Evolutionary conservation across 306 rosid species (phyloP).

Genomic region (Geum urbanum): DNA sequence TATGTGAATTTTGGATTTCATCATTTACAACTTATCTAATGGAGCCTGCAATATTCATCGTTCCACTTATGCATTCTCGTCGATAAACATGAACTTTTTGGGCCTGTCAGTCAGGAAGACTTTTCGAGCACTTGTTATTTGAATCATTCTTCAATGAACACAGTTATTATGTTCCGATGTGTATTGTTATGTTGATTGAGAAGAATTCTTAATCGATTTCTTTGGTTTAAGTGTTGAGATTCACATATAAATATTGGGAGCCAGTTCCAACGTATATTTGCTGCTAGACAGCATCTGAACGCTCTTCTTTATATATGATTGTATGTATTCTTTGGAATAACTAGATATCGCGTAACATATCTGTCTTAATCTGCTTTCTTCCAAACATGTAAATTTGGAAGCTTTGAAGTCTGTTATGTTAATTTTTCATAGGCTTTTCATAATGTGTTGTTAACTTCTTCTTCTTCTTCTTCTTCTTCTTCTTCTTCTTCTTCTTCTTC

Average conservation of each 20-base stretch:
- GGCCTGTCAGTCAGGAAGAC: neutral
- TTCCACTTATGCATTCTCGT: neutral
- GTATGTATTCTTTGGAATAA: neutral
- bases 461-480: no score
- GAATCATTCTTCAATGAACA: neutral
- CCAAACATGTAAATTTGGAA: conserved; percentile 10
- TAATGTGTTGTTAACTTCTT: neutral
- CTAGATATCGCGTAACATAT: neutral
- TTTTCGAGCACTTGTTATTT: neutral
- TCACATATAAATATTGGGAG: neutral
- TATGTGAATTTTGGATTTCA: conserved; percentile 2
- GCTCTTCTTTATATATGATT: neutral
- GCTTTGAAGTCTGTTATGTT: neutral
- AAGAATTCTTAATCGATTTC: neutral
- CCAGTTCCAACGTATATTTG: neutral
- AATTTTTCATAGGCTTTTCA: conserved; percentile 10
- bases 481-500: no score
- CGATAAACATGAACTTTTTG: neutral
- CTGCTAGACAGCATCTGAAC: conserved; percentile 1
- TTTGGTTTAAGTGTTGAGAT: conserved; percentile 2
- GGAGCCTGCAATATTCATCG: neutral
- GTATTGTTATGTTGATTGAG: neutral
- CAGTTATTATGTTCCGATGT: no score
- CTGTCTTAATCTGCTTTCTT: conserved; percentile 2
- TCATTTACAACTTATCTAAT: neutral